Evolutionary conservation across 495 filamentous ascomycete species (phyloP).

Genomic region (Penicillium lividum): DNA sequence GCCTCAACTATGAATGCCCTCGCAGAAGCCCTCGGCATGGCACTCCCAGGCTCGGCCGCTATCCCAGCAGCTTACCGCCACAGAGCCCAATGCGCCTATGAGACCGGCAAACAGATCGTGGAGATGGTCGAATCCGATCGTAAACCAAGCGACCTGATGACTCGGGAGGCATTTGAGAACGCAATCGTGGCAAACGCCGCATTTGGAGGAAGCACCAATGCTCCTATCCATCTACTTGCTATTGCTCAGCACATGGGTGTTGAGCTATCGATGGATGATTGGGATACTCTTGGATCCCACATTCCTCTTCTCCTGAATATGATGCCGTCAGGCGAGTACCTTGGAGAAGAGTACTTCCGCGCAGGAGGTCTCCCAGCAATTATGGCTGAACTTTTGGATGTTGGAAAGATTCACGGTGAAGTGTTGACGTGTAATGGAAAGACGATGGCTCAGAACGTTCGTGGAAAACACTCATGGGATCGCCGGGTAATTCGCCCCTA

Average conservation of each 20-base stretch:
- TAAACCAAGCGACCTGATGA: constrained; percentile 59
- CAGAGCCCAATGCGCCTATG: constrained; percentile 53
- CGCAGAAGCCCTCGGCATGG: constrained; percentile 58
- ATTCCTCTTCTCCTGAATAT: constrained; percentile 56
- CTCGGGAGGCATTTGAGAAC: constrained; percentile 56
- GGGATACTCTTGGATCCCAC: constrained; percentile 50
- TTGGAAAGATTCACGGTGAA: constrained; percentile 41
- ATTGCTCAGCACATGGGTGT: constrained; percentile 57
- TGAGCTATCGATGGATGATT: constrained; percentile 52
- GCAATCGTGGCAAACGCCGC: constrained; percentile 55
- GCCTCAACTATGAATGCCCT: constrained; percentile 61
- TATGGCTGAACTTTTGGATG: constrained; percentile 53
- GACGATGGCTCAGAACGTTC: constrained; percentile 43
- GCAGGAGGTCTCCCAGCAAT: constrained; percentile 57
- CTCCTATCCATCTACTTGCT: constrained; percentile 56
- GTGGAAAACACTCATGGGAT: constrained; percentile 46
- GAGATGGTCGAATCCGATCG: constrained; percentile 55
- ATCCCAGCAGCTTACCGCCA: constrained; percentile 57
- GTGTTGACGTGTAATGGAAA: constrained; percentile 47
- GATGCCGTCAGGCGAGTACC: constrained; percentile 53
- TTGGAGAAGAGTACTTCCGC: constrained; percentile 55
- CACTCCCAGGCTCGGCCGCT: constrained; percentile 54
- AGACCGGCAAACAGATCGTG: constrained; percentile 54
- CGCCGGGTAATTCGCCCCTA: constrained; percentile 46
- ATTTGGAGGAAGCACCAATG: constrained; percentile 58